Evolutionary conservation across 2,329 filamentous ascomycete species (phyloP).

Genomic region (Scedosporium apiospermum): DNA sequence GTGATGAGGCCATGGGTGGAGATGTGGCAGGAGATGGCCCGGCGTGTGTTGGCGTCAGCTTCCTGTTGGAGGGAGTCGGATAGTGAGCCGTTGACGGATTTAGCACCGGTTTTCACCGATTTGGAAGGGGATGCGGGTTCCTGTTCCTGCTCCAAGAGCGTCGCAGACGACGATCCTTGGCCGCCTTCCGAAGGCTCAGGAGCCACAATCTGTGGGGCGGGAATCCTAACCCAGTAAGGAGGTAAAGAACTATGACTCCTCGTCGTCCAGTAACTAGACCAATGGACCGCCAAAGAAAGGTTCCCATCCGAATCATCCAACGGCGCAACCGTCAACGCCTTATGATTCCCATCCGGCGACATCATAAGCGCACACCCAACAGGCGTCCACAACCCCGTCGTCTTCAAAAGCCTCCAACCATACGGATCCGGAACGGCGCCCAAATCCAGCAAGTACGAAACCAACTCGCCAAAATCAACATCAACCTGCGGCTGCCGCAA

Average conservation of each 20-base stretch:
- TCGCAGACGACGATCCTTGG: background rate
- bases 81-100: slow-evolving; percentile 11
- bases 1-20: slow-evolving; percentile 35
- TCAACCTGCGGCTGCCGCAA: slow-evolving; percentile 44
- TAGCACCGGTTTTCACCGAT: background rate
- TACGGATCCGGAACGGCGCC: slow-evolving; percentile 51
- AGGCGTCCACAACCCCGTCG: slow-evolving; percentile 51
- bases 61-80: slow-evolving; percentile 25
- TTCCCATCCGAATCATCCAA: slow-evolving; percentile 52
- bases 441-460: slow-evolving; percentile 53
- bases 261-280: slow-evolving; percentile 44
- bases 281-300: slow-evolving; percentile 46
- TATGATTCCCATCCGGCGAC: slow-evolving; percentile 37
- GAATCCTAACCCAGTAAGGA: slow-evolving; percentile 48
- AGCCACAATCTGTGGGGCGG: slow-evolving; percentile 18
- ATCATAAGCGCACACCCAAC: slow-evolving; percentile 47
- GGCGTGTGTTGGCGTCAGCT: slow-evolving; percentile 15
- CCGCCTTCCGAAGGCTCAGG: slow-evolving; percentile 3
- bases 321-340: slow-evolving; percentile 42
- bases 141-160: slow-evolving; percentile 4
- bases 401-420: slow-evolving; percentile 47
- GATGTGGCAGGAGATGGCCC: slow-evolving; percentile 38
- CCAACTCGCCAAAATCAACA: slow-evolving; percentile 46
- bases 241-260: slow-evolving; percentile 42
- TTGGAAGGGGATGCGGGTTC: background rate